Evolutionary conservation across 2,329 filamentous ascomycete genomes (phyloP), one percentile per base, ranked within the genome.

Genomic region (Exophiala oligosperma): DNA sequence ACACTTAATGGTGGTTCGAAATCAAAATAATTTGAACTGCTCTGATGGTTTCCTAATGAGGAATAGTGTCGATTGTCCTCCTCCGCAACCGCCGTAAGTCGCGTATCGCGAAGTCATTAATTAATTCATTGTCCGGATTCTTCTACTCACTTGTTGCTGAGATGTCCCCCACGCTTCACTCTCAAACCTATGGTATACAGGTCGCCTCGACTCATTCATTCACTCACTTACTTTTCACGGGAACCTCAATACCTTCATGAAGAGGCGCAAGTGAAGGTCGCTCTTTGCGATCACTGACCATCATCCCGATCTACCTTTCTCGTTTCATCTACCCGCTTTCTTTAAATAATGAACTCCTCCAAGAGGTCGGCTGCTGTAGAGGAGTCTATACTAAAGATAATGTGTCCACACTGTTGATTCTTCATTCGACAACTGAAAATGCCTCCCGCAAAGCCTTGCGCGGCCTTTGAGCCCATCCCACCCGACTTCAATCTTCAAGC

Each of bases 391-490:
- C 44, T 7, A 50, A 47, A 59, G 38, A 17, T 17, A 23, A 32
- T 54, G n/a, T n/a, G 8, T 21, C 35, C 47, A 49, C 4, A 3
- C 14, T 17, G 11, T 17, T 17, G 2, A 12, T 29, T 3, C 26
- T 29, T 49, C 17, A 2, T 44, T 40, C 40, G 9, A 32, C 23
- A 4, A 3, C 9, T 47, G 68, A 81, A 69, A 28, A 96, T 96
- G 92, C 89, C 90, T 54, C 81, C 88, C 12, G 79, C 88, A 58
- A 86, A 92, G 67, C 91, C 91, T 0, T 88, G 91, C 70, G 91
- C 92, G 14, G 91, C 92, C 52, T 97, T 97, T 73, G 91, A 96
- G 72, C 92, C 93, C 1, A 90, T 97, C 48, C 84, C 92, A 0
- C 92, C 92, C 0, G 85, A 93, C 69, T 84, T 97, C 57, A 88